Conservation (phyloP, 768 basidiomycete genomes). For the Suillus plorans region DNA sequence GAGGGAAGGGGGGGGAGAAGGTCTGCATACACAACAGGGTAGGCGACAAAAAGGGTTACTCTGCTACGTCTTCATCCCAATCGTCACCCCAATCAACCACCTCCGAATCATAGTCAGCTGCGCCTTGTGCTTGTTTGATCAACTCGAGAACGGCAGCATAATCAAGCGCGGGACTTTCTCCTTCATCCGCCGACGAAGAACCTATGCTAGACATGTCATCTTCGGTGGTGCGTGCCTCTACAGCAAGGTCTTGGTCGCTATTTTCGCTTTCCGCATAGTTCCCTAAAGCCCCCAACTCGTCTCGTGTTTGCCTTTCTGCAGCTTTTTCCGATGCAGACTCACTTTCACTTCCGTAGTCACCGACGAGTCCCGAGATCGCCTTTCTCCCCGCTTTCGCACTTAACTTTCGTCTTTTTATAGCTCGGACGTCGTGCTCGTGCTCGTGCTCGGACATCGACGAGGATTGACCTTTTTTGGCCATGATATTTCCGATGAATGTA, state of each 20-base stretch:
- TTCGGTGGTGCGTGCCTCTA: slow-evolving; percentile 1
- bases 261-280: slow-evolving; percentile 24
- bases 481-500: slow-evolving; percentile 57
- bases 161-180: slow-evolving; percentile 16
- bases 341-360: slow-evolving; percentile 57
- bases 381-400: slow-evolving; percentile 50
- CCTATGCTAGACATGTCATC: slow-evolving; percentile 3
- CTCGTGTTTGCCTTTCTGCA: neutral
- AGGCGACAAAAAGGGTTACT: neutral
- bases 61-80: slow-evolving; percentile 20
- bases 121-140: slow-evolving; percentile 20
- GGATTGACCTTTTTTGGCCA: slow-evolving; percentile 51
- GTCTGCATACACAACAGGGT: neutral
- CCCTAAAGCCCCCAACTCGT: slow-evolving; percentile 23
- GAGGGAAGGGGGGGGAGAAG: neutral
- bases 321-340: slow-evolving; percentile 34
- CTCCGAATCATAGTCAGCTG: slow-evolving; percentile 26
- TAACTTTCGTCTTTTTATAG: slow-evolving; percentile 57
- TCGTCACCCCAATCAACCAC: slow-evolving; percentile 32
- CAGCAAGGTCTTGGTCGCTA: slow-evolving; percentile 6
- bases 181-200: slow-evolving; percentile 14
- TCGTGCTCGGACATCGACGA: slow-evolving; percentile 12
- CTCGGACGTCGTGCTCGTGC: slow-evolving; percentile 26
- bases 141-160: slow-evolving; percentile 22
- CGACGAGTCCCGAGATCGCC: slow-evolving; percentile 56